Conservation (phyloP, 169 alveolate species). For the Plasmodium berghei region DNA sequence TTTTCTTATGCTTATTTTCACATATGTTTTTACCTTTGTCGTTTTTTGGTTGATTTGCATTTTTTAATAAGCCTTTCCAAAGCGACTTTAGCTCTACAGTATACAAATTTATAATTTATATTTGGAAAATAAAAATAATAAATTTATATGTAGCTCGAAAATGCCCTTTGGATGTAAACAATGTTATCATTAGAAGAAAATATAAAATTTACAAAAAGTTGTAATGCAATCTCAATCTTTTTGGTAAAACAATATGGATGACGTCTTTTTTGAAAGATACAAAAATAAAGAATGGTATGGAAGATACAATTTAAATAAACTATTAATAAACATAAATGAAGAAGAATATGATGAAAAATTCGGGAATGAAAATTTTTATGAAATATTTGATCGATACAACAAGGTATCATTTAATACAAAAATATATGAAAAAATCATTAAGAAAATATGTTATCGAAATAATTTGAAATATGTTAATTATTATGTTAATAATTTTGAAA, state of each 20-base stretch:
- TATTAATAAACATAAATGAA: not conserved
- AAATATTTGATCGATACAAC: conserved; percentile 8
- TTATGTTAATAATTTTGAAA: conserved; percentile 64
- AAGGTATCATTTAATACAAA: conserved; percentile 16
- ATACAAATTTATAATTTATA: no score
- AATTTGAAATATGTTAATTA: conserved; percentile 50
- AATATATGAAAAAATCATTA: conserved; percentile 36
- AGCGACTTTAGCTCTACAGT: no score
- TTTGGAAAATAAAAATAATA: no score
- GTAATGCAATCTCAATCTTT: no score
- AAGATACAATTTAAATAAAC: conserved; percentile 1
- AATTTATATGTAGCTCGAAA: no score
- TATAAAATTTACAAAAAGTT: not conserved
- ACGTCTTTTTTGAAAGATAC: not conserved
- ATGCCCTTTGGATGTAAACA: no score
- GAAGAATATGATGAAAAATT: not conserved
- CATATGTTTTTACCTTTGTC: no score
- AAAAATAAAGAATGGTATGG: not conserved
- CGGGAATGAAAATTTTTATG: conserved; percentile 24
- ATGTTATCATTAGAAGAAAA: not conserved
- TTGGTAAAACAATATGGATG: conserved; percentile 1
- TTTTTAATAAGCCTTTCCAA: no score
- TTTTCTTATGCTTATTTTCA: no score
- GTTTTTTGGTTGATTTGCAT: no score
- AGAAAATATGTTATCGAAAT: conserved; percentile 57